Evolutionary conservation across 2,329 filamentous ascomycete genomes (phyloP).

Genomic region (Coleophoma crateriformis): DNA sequence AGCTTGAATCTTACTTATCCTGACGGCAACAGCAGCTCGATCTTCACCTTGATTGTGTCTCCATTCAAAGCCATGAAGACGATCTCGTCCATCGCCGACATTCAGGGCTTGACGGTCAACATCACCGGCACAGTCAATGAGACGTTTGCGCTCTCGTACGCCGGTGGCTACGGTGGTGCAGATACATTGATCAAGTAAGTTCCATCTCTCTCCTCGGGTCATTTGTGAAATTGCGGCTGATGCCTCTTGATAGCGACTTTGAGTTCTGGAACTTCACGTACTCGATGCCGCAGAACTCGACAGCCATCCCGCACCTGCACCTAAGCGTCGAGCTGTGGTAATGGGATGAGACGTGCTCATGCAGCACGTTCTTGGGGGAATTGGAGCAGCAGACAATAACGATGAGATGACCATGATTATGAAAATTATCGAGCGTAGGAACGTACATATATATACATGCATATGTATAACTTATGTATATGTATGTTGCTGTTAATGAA

Average conservation of each 20-base stretch:
- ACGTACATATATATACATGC: too few relatives aligned
- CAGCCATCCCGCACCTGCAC: slow-evolving; percentile 14
- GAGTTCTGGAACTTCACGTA: slow-evolving; percentile 43
- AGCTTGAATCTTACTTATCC: slow-evolving; percentile 48
- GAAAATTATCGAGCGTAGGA: too few relatives aligned
- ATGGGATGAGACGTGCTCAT: background rate
- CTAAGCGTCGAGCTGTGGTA: slow-evolving; percentile 14
- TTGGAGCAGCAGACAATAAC: too few relatives aligned
- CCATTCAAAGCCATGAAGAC: slow-evolving; percentile 39
- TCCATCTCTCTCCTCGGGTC: background rate
- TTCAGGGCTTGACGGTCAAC: slow-evolving; percentile 40
- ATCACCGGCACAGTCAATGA: slow-evolving; percentile 26
- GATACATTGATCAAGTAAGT: slow-evolving; percentile 31
- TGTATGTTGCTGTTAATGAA: too few relatives aligned
- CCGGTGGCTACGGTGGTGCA: slow-evolving; percentile 26
- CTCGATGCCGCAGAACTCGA: slow-evolving; percentile 28
- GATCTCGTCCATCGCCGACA: slow-evolving; percentile 38
- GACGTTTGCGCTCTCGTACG: slow-evolving; percentile 12
- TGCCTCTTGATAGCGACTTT: slow-evolving; percentile 26
- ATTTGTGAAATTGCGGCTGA: background rate
- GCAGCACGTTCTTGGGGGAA: too few relatives aligned
- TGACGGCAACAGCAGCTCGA: slow-evolving; percentile 38
- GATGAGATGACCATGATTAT: too few relatives aligned
- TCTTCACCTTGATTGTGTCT: slow-evolving; percentile 45
- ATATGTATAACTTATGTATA: too few relatives aligned